phyloP scores from a whole-genome alignment of 768 basidiomycete genomes.

The Podaxis sp. region DNA sequence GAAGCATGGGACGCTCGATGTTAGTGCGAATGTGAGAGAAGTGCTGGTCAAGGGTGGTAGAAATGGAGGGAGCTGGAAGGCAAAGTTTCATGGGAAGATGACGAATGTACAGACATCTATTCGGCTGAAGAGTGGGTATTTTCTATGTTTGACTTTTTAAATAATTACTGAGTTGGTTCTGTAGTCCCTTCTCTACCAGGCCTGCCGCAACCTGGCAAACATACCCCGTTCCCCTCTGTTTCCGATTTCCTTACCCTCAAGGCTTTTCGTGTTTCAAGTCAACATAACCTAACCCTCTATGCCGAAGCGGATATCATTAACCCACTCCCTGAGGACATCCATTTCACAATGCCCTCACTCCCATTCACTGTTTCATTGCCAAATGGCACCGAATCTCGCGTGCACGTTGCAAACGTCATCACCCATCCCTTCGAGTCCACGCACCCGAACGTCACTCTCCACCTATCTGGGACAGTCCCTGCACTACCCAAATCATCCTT shows the following conservation, averaged over 20 bases:
- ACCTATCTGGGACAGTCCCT: slow-evolving; percentile 55
- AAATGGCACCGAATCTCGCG: slow-evolving; percentile 19
- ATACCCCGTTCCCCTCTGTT: slow-evolving; percentile 52
- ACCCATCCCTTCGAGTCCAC: slow-evolving; percentile 60
- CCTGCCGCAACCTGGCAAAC: slow-evolving; percentile 56
- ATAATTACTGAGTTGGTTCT: slow-evolving; percentile 13
- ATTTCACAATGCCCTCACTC: slow-evolving; percentile 52
- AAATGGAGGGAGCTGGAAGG: slow-evolving; percentile 48
- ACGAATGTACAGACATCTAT: slow-evolving; percentile 46
- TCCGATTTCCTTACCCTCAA: slow-evolving; percentile 60
- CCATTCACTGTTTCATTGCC: slow-evolving; percentile 65
- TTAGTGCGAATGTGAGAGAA: slow-evolving; percentile 42
- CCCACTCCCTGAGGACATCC: slow-evolving; percentile 50
- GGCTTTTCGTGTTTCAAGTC: slow-evolving; percentile 47
- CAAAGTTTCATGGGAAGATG: slow-evolving; percentile 37
- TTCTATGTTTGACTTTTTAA: not conserved
- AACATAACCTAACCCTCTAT: slow-evolving; percentile 35
- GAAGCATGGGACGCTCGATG: slow-evolving; percentile 47
- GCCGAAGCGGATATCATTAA: slow-evolving; percentile 61
- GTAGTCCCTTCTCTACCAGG: slow-evolving; percentile 68
- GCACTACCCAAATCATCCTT: slow-evolving; percentile 43
- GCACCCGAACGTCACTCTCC: slow-evolving; percentile 66
- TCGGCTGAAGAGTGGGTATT: slow-evolving; percentile 52
- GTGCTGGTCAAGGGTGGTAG: slow-evolving; percentile 54
- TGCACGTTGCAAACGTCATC: slow-evolving; percentile 55